A percentile compares a stretch with the other conserved stretches of the same genome.
Evolutionary conservation across 768 basidiomycete genomes (phyloP).

Genomic region (Mycena metata): DNA sequence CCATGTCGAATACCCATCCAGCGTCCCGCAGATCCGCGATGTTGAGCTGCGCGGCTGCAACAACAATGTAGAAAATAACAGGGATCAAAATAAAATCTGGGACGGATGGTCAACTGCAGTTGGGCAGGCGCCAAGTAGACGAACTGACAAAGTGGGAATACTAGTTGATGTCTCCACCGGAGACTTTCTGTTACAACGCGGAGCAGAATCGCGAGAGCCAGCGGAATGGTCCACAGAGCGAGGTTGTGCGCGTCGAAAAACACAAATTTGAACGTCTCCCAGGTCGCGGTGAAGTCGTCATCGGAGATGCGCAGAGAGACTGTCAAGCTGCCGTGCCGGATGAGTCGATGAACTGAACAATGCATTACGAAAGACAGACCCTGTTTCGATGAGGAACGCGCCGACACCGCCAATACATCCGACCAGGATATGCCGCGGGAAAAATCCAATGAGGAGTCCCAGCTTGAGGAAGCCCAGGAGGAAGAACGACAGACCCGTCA

Average conservation of each 20-base stretch:
- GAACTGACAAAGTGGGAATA: slow-evolving; percentile 88
- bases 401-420: slow-evolving; percentile 99
- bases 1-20: slow-evolving; percentile 92
- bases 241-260: slow-evolving; percentile 75
- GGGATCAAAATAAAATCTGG: slow-evolving; percentile 88
- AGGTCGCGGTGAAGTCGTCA: slow-evolving; percentile 77
- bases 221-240: slow-evolving; percentile 83
- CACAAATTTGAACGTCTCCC: slow-evolving; percentile 76
- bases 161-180: slow-evolving; percentile 79
- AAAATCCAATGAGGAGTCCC: slow-evolving; percentile 92
- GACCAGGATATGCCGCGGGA: slow-evolving; percentile 97
- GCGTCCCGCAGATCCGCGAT: slow-evolving; percentile 67
- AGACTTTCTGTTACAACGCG: slow-evolving; percentile 83
- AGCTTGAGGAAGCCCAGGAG: slow-evolving; percentile 87
- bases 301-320: slow-evolving; percentile 88
- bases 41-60: slow-evolving; percentile 72
- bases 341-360: background rate
- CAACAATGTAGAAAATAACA: slow-evolving; percentile 84
- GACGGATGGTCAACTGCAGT: background rate
- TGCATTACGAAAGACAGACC: slow-evolving; percentile 59
- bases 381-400: slow-evolving; percentile 90
- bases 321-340: slow-evolving; percentile 67
- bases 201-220: slow-evolving; percentile 81
- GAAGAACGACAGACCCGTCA: slow-evolving; percentile 91
- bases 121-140: background rate